Percentiles rank a stretch among this genome's conserved stretches.
phyloP scores from a whole-genome alignment of 208 protist genomes.

The Acanthamoeba sp. region DNA sequence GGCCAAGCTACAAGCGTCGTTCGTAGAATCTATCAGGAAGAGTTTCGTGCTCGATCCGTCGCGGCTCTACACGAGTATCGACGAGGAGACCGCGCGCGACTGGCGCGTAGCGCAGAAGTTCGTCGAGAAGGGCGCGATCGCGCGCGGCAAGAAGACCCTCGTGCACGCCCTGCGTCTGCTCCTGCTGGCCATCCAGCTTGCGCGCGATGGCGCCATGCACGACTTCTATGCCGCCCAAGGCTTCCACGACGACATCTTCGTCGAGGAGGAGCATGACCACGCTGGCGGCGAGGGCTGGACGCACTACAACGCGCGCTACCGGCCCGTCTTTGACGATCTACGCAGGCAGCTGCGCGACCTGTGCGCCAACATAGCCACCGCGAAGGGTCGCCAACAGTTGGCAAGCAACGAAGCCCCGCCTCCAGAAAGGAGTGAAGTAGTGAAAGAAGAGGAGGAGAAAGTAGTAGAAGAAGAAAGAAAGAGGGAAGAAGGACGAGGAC shows the following conservation, averaged over 20 bases:
- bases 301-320: background rate
- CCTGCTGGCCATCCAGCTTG: conserved; percentile 33
- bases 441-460: conserved; percentile 21
- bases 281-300: background rate
- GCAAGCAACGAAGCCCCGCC: too few relatives aligned
- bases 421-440: background rate
- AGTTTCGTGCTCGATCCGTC: background rate
- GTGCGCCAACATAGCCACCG: background rate
- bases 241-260: background rate
- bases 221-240: conserved; percentile 7
- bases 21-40: background rate
- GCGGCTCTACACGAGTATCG: background rate
- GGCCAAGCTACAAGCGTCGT: background rate
- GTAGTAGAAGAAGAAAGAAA: background rate
- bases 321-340: conserved; percentile 1
- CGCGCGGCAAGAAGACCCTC: conserved; percentile 40
- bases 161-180: conserved; percentile 65
- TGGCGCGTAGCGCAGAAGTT: conserved; percentile 66
- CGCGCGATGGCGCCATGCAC: background rate
- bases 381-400: background rate
- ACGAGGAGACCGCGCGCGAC: conserved; percentile 56
- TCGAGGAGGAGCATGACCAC: background rate
- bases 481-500: conserved; percentile 28
- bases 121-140: conserved; percentile 34
- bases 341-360: background rate